These are phyloP conservation scores for Pichia rugopelliculosa DNA, from an alignment of 805 yeast species.

Conservation along the genomic window DNA sequence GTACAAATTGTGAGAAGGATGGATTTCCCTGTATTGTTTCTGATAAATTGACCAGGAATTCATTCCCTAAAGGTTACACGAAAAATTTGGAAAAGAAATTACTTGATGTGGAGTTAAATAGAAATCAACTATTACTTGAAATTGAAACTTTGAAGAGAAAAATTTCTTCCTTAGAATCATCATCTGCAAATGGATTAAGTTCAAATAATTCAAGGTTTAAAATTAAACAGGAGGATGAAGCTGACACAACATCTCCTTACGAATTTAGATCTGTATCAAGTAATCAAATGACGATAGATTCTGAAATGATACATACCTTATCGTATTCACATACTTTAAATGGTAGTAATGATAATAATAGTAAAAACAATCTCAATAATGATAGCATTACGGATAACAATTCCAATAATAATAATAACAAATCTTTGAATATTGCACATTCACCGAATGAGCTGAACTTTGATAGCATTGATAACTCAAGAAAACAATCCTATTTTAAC, in stretches of 20 bases:
- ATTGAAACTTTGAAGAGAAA: constrained; percentile 22
- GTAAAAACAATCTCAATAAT: not conserved
- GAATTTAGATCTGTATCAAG: not conserved
- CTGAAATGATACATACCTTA: not conserved
- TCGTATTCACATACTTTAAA: not conserved
- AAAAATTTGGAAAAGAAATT: constrained; percentile 62
- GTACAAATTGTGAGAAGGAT: constrained; percentile 58
- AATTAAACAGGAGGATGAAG: not conserved
- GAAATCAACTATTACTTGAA: constrained; percentile 33
- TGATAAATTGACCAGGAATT: constrained; percentile 67
- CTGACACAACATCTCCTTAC: not conserved
- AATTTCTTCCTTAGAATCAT: constrained; percentile 1
- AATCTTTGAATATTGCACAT: not conserved
- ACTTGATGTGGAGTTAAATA: constrained; percentile 51
- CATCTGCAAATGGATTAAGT: not conserved
- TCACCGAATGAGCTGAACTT: not conserved
- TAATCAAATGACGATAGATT: not conserved
- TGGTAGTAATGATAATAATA: not conserved
- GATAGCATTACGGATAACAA: not conserved
- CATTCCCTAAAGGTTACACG: constrained; percentile 77
- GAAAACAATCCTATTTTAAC: not conserved
- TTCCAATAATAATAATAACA: not conserved
- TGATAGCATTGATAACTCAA: not conserved
- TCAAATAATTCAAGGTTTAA: not conserved
- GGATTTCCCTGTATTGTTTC: constrained; percentile 65